Conservation (phyloP, 305 asterid genomes). For the Fraxinus dipetala region DNA sequence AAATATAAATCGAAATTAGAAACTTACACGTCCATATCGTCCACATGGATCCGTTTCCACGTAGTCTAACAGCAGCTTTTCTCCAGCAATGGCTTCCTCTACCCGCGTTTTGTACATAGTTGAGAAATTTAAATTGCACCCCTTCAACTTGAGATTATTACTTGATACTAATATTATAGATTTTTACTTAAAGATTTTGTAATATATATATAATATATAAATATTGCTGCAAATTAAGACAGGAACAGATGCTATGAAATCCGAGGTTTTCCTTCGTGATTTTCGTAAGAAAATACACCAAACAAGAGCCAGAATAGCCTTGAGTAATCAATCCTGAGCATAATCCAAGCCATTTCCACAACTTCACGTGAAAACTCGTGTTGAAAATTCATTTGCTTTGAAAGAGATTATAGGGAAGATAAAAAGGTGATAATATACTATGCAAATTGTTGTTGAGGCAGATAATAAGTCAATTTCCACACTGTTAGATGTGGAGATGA, state of each 20-base stretch:
- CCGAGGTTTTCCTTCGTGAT: conserved; percentile 86
- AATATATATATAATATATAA: not conserved
- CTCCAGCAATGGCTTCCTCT: conserved; percentile 32
- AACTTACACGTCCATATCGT: conserved; percentile 83
- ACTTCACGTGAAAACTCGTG: conserved; percentile 41
- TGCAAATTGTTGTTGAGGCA: not conserved
- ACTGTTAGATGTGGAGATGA: conserved; percentile 18
- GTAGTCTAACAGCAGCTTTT: conserved; percentile 38
- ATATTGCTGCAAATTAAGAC: not conserved
- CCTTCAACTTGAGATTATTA: not conserved
- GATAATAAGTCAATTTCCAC: not conserved
- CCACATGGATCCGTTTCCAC: conserved; percentile 73
- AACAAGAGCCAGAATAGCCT: conserved; percentile 72
- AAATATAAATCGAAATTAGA: not conserved
- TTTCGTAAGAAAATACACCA: conserved; percentile 71
- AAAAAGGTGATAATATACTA: not conserved
- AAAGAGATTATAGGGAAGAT: not conserved
- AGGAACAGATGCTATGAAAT: conserved; percentile 40
- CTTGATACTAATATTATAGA: not conserved
- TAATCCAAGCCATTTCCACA: conserved; percentile 64
- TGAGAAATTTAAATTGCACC: not conserved
- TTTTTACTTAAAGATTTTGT: conserved; percentile 1
- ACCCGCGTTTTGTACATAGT: conserved; percentile 43
- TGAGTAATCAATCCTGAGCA: conserved; percentile 74
- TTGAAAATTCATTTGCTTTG: conserved; percentile 41